Evolutionary conservation across 2,329 filamentous ascomycete species (phyloP), one percentile per base, ranked within the genome.

Genomic region (Colletotrichum truncatum): DNA sequence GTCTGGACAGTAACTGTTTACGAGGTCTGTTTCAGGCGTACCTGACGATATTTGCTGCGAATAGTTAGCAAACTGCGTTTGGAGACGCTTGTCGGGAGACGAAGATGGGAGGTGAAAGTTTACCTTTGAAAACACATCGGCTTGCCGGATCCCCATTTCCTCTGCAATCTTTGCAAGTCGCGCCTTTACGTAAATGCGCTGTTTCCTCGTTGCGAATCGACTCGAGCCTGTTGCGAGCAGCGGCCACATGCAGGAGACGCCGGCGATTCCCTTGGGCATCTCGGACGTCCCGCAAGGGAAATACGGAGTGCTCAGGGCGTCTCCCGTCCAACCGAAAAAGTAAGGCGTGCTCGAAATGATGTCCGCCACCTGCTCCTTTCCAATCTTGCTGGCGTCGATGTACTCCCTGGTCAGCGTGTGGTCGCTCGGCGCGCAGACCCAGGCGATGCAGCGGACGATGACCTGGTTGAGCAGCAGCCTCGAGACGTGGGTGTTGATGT

Each of bases 241-340:
- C 2, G 70, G 70, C 53, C 68, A 72, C 56, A 72, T 63, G 23
- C 68, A 70, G 5, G 64, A 69, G 9, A 72, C 45, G 5, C 66
- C 69, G 8, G 69, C 70, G 43, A 70, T 49, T 1, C 70, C 70
- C 36, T 72, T 72, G 18, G 70, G 70, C 26, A 48, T 71, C 34
- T 71, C 70, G 9, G 70, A 62, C 3, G 70, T 70, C 3, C 70
- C 70, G 30, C 70, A 72, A 2, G 70, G 70, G 26, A 72, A 72
- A 34, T 67, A 66, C 2, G 70, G 69, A 18, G 68, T 71, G 10
- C 70, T 72, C 18, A 66, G 16, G 5, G 48, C 45, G 41, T 72
- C 70, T 3, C 70, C 70, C 1, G 60, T 68, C 70, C 70, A 72
- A 4, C 58, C 66, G 11, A 69, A 67, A 30, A 72, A 72, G 21